phyloP scores from a whole-genome alignment of 176 grass and related monocot genomes.

The Phoenix dactylifera region DNA sequence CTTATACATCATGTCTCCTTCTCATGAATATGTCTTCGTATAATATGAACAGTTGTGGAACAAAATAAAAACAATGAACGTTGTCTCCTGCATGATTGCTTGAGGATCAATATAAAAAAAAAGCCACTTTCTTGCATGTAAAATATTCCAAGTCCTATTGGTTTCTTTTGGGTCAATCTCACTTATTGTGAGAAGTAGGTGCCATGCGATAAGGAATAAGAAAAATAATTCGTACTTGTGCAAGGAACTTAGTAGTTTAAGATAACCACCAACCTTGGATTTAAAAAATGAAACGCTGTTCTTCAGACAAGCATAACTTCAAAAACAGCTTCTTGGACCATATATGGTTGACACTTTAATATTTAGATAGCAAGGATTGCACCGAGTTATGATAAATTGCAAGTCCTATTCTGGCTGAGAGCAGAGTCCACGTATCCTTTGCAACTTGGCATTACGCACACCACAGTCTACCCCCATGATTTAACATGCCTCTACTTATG shows the following conservation, averaged over 20 bases:
- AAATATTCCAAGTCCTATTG: slow-evolving; percentile 26
- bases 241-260: neutral
- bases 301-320: too few species aligned
- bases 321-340: too few species aligned
- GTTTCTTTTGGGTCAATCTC: slow-evolving; percentile 34
- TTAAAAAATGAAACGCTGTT: too few species aligned
- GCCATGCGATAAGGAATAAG: neutral
- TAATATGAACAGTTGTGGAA: neutral
- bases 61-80: slow-evolving; percentile 8
- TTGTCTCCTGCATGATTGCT: slow-evolving; percentile 29
- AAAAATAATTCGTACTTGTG: neutral
- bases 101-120: slow-evolving; percentile 6
- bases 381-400: too few species aligned
- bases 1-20: slow-evolving; percentile 1
- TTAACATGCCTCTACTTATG: too few species aligned
- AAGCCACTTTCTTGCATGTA: slow-evolving; percentile 8
- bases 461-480: too few species aligned
- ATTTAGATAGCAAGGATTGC: too few species aligned
- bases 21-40: slow-evolving; percentile 19
- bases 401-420: too few species aligned
- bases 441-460: too few species aligned
- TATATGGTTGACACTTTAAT: too few species aligned
- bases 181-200: slow-evolving; percentile 24
- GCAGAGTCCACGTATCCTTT: too few species aligned
- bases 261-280: neutral